A percentile compares a stretch with the other conserved stretches of the same genome.
These are phyloP conservation scores for Rhizopus delemar DNA, from an alignment of 371 early-diverging fungal genomes.

Conservation along the genomic window DNA sequence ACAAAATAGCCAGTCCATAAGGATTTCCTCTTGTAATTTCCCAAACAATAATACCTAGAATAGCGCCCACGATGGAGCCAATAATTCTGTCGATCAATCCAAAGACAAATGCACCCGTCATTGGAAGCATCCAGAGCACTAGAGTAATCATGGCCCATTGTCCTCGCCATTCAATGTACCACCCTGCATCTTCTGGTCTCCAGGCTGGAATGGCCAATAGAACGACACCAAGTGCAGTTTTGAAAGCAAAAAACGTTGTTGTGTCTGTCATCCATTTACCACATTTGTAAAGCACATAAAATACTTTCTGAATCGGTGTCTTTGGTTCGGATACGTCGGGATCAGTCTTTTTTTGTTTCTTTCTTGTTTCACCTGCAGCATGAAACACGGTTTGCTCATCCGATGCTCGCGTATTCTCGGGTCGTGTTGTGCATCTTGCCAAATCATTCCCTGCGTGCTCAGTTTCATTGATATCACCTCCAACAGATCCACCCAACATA, in stretches of 20 bases:
- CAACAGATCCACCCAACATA: slow-evolving; percentile 20
- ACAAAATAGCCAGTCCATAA: slow-evolving; percentile 38
- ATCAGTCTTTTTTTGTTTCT: slow-evolving; percentile 17
- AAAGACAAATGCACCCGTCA: slow-evolving; percentile 41
- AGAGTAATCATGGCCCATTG: slow-evolving; percentile 50
- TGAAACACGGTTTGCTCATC: slow-evolving; percentile 5
- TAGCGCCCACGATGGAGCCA: slow-evolving; percentile 37
- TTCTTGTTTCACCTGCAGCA: neutral
- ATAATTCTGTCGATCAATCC: slow-evolving; percentile 30
- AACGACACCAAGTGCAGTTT: slow-evolving; percentile 40
- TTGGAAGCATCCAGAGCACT: slow-evolving; percentile 44
- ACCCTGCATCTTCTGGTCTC: slow-evolving; percentile 23
- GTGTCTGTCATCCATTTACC: slow-evolving; percentile 29
- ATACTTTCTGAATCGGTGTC: slow-evolving; percentile 30
- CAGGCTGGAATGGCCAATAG: slow-evolving; percentile 39
- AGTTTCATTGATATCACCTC: slow-evolving; percentile 18
- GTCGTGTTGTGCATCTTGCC: slow-evolving; percentile 17
- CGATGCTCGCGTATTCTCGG: neutral
- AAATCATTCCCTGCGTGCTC: slow-evolving; percentile 11
- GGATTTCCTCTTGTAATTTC: slow-evolving; percentile 45
- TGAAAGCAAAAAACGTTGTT: slow-evolving; percentile 37
- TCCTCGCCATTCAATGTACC: slow-evolving; percentile 45
- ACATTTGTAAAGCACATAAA: slow-evolving; percentile 18
- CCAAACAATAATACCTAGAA: slow-evolving; percentile 46
- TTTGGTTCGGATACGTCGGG: slow-evolving; percentile 45